These are phyloP conservation scores for Ophiosphaerella herpotricha DNA, from an alignment of 2,329 filamentous ascomycete species.

Conservation along the genomic window DNA sequence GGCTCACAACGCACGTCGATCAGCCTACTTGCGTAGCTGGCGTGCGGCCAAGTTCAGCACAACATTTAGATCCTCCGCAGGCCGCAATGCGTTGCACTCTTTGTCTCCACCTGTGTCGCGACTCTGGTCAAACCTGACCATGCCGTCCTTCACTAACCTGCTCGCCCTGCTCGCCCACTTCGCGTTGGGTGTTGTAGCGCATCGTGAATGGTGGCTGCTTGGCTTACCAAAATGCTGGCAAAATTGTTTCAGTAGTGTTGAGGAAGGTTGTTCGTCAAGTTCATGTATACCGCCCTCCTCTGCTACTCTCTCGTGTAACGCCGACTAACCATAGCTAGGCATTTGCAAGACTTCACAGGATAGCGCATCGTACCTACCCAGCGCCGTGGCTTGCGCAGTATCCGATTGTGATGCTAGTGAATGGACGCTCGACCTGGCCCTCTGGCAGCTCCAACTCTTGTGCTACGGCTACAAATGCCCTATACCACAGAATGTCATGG, in stretches of 20 bases:
- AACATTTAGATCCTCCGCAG: no score
- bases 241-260: slow-evolving; percentile 19
- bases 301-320: not conserved
- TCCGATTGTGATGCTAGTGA: slow-evolving; percentile 20
- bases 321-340: slow-evolving; percentile 17
- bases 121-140: not conserved
- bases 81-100: no score
- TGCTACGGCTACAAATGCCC: slow-evolving; percentile 19
- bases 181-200: slow-evolving; percentile 2
- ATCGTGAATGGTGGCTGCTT: slow-evolving; percentile 23
- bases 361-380: slow-evolving; percentile 21
- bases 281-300: slow-evolving; percentile 15
- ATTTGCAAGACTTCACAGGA: slow-evolving; percentile 30
- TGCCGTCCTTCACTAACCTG: slow-evolving; percentile 4
- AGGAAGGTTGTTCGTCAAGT: slow-evolving; percentile 24
- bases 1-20: no score
- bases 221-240: slow-evolving; percentile 26
- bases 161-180: slow-evolving; percentile 8
- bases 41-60: no score
- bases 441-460: slow-evolving; percentile 24
- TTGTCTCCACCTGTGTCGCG: no score
- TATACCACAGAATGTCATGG: slow-evolving; percentile 25
- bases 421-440: slow-evolving; percentile 15
- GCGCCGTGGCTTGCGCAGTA: slow-evolving; percentile 23
- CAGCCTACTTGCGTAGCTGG: no score